These are phyloP conservation scores for Tulasnella sp. DNA, from an alignment of 768 basidiomycete genomes.

Conservation along the genomic window DNA sequence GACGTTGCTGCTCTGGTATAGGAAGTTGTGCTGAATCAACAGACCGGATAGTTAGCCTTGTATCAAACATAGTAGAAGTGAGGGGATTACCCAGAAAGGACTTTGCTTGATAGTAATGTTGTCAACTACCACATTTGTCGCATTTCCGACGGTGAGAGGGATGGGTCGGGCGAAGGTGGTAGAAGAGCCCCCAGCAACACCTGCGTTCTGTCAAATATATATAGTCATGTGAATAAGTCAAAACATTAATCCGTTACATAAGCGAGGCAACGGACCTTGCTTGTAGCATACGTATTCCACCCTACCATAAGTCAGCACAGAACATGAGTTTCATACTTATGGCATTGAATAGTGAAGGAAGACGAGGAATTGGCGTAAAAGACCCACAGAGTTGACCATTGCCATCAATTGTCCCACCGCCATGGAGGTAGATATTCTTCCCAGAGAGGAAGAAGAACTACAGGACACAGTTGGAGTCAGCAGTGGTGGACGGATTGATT, in stretches of 20 bases:
- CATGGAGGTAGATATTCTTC: slow-evolving; percentile 38
- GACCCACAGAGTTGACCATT: slow-evolving; percentile 45
- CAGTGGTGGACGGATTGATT: neutral
- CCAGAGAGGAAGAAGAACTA: slow-evolving; percentile 43
- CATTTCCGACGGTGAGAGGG: slow-evolving; percentile 44
- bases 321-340: too few relatives aligned
- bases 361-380: slow-evolving; percentile 21
- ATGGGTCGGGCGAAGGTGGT: slow-evolving; percentile 41
- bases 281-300: slow-evolving; percentile 4
- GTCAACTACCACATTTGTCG: slow-evolving; percentile 37
- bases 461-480: neutral
- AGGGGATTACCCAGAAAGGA: slow-evolving; percentile 33
- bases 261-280: neutral
- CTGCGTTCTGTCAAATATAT: neutral
- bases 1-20: slow-evolving; percentile 36
- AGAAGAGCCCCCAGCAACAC: slow-evolving; percentile 2
- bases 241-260: too few relatives aligned
- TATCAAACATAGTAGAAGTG: slow-evolving; percentile 9
- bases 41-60: slow-evolving; percentile 21
- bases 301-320: too few relatives aligned
- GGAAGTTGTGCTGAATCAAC: slow-evolving; percentile 28
- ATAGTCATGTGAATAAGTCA: neutral
- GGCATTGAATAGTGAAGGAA: neutral
- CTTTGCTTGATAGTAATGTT: slow-evolving; percentile 33
- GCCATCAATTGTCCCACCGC: slow-evolving; percentile 57